These are phyloP conservation scores for Orbilia ellipsospora DNA, from an alignment of 2,329 filamentous ascomycete species.

Conservation along the genomic window DNA sequence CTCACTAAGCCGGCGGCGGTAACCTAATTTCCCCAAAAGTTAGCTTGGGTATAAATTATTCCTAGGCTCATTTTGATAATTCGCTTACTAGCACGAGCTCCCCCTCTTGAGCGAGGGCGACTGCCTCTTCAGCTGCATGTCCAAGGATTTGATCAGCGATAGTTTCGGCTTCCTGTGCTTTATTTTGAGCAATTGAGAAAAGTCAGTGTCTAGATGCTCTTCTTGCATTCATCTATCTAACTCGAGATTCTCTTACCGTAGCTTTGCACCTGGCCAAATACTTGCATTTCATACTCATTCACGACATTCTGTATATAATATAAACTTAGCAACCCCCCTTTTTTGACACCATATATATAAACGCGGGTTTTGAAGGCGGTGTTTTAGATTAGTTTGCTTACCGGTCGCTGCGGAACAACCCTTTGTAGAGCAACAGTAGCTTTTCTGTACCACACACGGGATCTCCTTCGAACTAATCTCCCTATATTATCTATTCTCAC, in stretches of 20 bases:
- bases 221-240: too few species aligned
- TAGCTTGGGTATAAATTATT: too few species aligned
- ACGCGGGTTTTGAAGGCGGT: too few species aligned
- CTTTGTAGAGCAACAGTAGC: neutral
- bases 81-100: conserved; percentile 7
- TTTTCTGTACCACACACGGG: conserved; percentile 8
- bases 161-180: neutral
- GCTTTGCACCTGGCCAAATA: neutral
- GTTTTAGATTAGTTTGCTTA: neutral
- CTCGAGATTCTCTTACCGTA: neutral
- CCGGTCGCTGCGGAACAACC: neutral
- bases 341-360: too few species aligned
- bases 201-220: neutral
- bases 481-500: too few species aligned
- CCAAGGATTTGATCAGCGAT: conserved; percentile 1
- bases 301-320: too few species aligned
- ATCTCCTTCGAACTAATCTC: conserved; percentile 3
- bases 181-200: neutral
- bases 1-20: too few species aligned
- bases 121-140: conserved; percentile 7
- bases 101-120: neutral
- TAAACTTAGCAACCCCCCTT: too few species aligned
- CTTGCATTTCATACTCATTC: too few species aligned
- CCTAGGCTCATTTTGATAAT: too few species aligned
- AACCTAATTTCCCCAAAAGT: too few species aligned